Evolutionary conservation across 176 grass and related monocot species (phyloP).

Genomic region (Chrysopogon serrulatus): DNA sequence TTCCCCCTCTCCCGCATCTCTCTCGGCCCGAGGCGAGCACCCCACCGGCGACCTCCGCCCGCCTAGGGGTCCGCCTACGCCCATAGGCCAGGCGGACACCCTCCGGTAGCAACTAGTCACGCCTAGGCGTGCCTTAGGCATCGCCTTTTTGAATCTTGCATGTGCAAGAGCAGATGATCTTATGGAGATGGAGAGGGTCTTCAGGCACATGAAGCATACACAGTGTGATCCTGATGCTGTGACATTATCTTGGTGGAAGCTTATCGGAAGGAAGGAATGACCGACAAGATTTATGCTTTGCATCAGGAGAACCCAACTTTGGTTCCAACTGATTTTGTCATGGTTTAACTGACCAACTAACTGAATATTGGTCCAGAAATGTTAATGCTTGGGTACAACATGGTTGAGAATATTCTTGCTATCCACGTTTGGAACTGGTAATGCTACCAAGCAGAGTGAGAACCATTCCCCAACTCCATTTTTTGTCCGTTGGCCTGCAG

Average conservation of each 20-base stretch:
- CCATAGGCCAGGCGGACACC: too few relatives aligned
- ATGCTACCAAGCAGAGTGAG: neutral
- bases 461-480: neutral
- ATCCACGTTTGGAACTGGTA: neutral
- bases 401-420: neutral
- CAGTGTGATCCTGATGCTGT: conserved; percentile 49
- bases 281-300: conserved; percentile 80
- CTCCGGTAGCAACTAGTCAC: too few relatives aligned
- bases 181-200: conserved; percentile 95
- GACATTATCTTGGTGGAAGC: conserved; percentile 76
- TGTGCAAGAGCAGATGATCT: conserved; percentile 89
- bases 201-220: conserved; percentile 79
- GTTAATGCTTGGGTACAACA: neutral
- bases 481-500: conserved; percentile 1
- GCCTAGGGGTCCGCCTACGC: too few relatives aligned
- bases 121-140: too few relatives aligned
- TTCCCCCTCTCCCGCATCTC: too few relatives aligned
- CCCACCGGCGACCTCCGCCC: too few relatives aligned
- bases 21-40: too few relatives aligned
- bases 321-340: conserved; percentile 39
- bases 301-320: conserved; percentile 57
- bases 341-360: conserved; percentile 12
- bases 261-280: conserved; percentile 92
- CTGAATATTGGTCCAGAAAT: neutral
- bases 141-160: too few relatives aligned